These are phyloP conservation scores for Trypanosoma cruzi DNA, from an alignment of 208 protist species.

Conservation along the genomic window DNA sequence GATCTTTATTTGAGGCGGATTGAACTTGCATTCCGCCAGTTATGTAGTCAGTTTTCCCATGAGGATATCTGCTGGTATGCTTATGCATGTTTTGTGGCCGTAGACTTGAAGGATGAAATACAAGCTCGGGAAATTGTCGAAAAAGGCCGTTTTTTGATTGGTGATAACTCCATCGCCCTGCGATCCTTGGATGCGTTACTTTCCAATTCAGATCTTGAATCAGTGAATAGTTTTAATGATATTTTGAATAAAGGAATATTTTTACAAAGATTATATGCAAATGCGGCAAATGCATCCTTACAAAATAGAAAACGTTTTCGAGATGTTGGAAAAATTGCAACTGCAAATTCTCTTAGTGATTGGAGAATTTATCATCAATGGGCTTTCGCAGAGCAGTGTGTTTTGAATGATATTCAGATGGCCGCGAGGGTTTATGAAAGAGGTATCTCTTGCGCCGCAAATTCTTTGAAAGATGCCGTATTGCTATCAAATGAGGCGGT, in stretches of 20 bases:
- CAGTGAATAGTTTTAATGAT: constrained; percentile 15
- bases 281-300: constrained; percentile 22
- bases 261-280: constrained; percentile 24
- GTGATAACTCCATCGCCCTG: constrained; percentile 53
- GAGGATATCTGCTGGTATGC: constrained; percentile 78
- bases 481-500: constrained; percentile 64
- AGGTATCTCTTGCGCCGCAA: constrained; percentile 65
- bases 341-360: constrained; percentile 50
- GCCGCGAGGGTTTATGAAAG: constrained; percentile 74
- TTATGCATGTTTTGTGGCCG: constrained; percentile 72
- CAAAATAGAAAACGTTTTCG: constrained; percentile 47
- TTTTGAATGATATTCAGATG: constrained; percentile 62
- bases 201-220: background rate
- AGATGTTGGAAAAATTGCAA: constrained; percentile 61
- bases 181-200: constrained; percentile 20
- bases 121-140: constrained; percentile 45
- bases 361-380: constrained; percentile 88
- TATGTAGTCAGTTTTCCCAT: constrained; percentile 64
- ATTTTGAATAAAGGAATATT: constrained; percentile 27
- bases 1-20: constrained; percentile 70
- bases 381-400: constrained; percentile 47
- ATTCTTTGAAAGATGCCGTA: constrained; percentile 48
- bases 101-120: constrained; percentile 46
- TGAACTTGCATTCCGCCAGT: constrained; percentile 82
- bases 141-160: constrained; percentile 28